Evolutionary conservation across 176 grass and related monocot genomes (phyloP), one percentile per base, ranked within the genome.

Genomic region (Ananas comosus): DNA sequence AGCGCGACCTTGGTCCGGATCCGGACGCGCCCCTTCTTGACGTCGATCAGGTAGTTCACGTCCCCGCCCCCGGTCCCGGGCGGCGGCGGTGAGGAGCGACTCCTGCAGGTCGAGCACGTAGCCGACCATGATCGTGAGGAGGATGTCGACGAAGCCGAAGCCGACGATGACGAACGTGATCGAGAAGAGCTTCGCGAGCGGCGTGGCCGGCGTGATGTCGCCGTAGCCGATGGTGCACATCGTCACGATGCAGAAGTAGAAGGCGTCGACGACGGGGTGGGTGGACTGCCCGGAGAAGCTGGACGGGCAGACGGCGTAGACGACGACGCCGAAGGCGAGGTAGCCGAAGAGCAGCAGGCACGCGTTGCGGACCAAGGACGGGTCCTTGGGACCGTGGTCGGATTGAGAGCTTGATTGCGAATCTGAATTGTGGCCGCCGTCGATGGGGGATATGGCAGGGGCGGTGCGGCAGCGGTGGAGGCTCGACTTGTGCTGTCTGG

Each of bases 181-280:
- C 12, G 89, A 89, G 88, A 96, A 96, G 56, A 96, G 68, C 79
- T 96, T 96, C 13, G 93, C 89, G 0, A 79, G 53, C 1, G 93
- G 86, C 13, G 89, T 96, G 23, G 81, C 74, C 0, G 93, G 93
- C 3, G 89, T 96, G 81, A 96, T 96, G 67, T 96, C 93, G 0
- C 93, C 93, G 42, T 96, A 92, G 0, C 93, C 93, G 65, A 96
- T 96, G 0, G 93, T 96, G 78, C 93, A 96, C 88, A 96, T 91
- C 51, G 93, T 96, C 22, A 96, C 93, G 70, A 96, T 96, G 65
- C 89, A 96, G 81, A 96, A 96, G 72, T 96, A 96, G 33, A 96
- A 84, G 0, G 93, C 93, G 82, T 96, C 93, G 27, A 84, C 89
- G 27, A 96, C 70, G 13, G 92, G 92, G 77, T 96, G 83, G 10